These are phyloP conservation scores for Camellia oleifera DNA, from an alignment of 179 eudicot species.

Conservation along the genomic window DNA sequence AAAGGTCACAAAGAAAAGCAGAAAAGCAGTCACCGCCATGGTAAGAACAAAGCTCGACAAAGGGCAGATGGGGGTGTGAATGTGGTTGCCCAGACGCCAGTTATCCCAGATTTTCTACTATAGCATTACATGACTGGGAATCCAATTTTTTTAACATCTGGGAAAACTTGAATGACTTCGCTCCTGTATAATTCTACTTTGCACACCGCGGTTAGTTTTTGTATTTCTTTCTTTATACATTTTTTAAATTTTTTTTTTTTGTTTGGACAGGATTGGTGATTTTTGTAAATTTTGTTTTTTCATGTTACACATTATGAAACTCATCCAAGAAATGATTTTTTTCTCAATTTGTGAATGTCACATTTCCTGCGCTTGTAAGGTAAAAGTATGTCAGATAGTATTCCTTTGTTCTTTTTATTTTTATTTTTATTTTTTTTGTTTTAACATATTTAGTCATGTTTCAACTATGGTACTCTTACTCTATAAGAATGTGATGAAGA, in stretches of 20 bases:
- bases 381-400: not conserved
- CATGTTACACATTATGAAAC: too few species aligned
- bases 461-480: not conserved
- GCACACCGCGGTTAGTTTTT: constrained; percentile 31
- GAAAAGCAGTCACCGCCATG: constrained; percentile 47
- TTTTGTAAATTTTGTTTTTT: not conserved
- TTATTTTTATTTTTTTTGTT: too few species aligned
- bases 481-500: not conserved
- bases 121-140: constrained; percentile 27
- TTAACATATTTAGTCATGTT: not conserved
- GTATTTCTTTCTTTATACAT: not conserved
- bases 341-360: constrained; percentile 1
- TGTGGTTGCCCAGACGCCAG: constrained; percentile 41
- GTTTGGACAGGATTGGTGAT: not conserved
- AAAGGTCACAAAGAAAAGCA: constrained; percentile 42
- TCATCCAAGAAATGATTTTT: not conserved
- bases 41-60: constrained; percentile 47
- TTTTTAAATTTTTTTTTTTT: not conserved
- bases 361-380: not conserved
- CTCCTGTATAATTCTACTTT: constrained; percentile 6
- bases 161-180: constrained; percentile 2
- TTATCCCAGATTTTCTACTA: constrained; percentile 77
- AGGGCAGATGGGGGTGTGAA: constrained; percentile 37
- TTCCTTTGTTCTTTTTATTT: not conserved
- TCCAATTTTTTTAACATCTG: not conserved